Conservation (phyloP, 805 yeast species). For the Priceomyces castillae region DNA sequence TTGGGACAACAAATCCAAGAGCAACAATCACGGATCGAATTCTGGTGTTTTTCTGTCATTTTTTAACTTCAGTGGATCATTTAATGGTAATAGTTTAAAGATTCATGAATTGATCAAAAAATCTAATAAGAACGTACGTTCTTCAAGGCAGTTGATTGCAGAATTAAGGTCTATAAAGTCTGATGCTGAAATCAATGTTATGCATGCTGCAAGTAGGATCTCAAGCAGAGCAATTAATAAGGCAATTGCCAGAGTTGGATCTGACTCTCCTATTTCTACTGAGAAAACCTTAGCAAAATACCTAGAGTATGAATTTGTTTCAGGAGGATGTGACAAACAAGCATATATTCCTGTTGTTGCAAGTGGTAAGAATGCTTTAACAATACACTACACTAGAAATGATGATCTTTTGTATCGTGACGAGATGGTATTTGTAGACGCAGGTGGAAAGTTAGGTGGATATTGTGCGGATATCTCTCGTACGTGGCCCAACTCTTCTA, state of each 20-base stretch:
- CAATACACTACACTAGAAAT: conserved; percentile 91
- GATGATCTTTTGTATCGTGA: conserved; percentile 75
- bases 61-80: conserved; percentile 13
- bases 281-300: conserved; percentile 80
- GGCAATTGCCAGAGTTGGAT: conserved; percentile 63
- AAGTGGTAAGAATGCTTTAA: conserved; percentile 83
- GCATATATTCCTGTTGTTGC: conserved; percentile 98
- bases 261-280: conserved; percentile 47
- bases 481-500: conserved; percentile 88
- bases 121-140: conserved; percentile 36
- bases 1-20: conserved; percentile 44
- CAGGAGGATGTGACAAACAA: conserved; percentile 84
- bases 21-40: conserved; percentile 1
- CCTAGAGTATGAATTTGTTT: conserved; percentile 76
- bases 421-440: conserved; percentile 90
- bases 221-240: conserved; percentile 81
- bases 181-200: conserved; percentile 66
- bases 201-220: conserved; percentile 80
- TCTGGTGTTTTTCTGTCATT: conserved; percentile 16
- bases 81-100: conserved; percentile 10
- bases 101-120: conserved; percentile 21
- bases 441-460: conserved; percentile 91
- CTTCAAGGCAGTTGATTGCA: conserved; percentile 44
- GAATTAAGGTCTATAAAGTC: conserved; percentile 70
- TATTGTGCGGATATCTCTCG: conserved; percentile 95